phyloP scores from a whole-genome alignment of 768 basidiomycete species.

The Melanogaster broomeanus region DNA sequence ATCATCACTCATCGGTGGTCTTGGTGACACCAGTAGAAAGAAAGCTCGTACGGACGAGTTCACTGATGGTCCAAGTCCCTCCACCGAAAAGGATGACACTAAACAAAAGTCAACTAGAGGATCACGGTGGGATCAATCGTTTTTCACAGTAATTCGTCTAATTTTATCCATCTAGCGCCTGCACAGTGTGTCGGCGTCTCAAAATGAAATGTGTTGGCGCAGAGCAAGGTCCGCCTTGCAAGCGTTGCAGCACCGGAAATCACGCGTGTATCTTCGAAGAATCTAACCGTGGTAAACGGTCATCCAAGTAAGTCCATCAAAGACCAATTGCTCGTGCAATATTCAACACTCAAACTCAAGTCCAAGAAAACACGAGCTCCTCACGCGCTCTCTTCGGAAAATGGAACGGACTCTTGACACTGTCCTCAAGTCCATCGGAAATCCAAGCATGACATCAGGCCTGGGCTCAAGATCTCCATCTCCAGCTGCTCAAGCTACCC shows the following conservation, averaged over 20 bases:
- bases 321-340: conserved; percentile 20
- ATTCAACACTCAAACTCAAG: conserved; percentile 30
- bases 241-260: conserved; percentile 74
- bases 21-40: conserved; percentile 49
- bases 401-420: conserved; percentile 95
- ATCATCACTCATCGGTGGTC: conserved; percentile 42
- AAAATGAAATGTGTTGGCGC: conserved; percentile 95
- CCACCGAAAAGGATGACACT: conserved; percentile 59
- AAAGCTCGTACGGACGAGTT: conserved; percentile 63
- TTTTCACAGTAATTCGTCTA: not conserved
- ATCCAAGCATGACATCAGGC: conserved; percentile 74
- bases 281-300: conserved; percentile 90
- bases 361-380: conserved; percentile 78
- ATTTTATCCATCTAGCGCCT: conserved; percentile 57
- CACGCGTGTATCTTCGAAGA: conserved; percentile 98
- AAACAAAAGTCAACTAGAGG: conserved; percentile 87
- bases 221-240: conserved; percentile 90
- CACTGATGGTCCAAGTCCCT: conserved; percentile 48
- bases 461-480: conserved; percentile 85
- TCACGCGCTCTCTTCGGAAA: conserved; percentile 80
- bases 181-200: conserved; percentile 86
- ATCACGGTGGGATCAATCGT: conserved; percentile 58
- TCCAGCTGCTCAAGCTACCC: conserved; percentile 51
- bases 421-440: conserved; percentile 85
- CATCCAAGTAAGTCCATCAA: conserved; percentile 61